Evolutionary conservation across 345 rosid species (phyloP), one percentile per base, ranked within the genome.

Genomic region (Acer campestre): DNA sequence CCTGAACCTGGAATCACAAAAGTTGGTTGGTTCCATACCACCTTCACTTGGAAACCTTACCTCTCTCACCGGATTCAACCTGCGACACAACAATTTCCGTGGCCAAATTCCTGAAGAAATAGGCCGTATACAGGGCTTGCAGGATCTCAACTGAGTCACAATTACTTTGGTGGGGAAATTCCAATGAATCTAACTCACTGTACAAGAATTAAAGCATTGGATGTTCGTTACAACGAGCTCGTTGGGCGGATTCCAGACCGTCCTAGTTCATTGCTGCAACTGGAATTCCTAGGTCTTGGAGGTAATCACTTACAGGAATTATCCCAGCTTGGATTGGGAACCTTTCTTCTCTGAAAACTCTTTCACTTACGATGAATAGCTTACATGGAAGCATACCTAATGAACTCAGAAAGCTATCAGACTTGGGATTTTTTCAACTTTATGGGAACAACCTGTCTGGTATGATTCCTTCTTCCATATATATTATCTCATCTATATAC

Each of bases 241-340:
- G 1, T 3, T 11, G 79, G 82, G 12, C 59, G 61, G 38, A 75
- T 80, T 40, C 83, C 73, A 0, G 7, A 77, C 23, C 65, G 51
- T 31, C 27, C 81, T 14, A 27, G 69, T n/a, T 68, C 73, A 35
- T 56, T 84, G 8, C 22, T 76, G 14, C 6, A 2, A 3, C 58
- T 16, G 5, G 38, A 35, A 35, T 35, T 35, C 38, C 17, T 71
- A 1, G 0, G 31, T 14, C 65, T 56, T 13, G 22, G 51, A 13
- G 6, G 29, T 9, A 81, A 68, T 44, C 61, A 72, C 22, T 81
- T 27, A 76, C 83, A 20, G 74, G 83, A 72, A 76, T 8, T 18
- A 49, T 80, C 61, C 83, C 84, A 49, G 5, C 70, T 59, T 79
- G 84, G 84, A 68, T 79, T 13, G 84, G 84, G 3, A 84, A 84